Evolutionary conservation across 495 filamentous ascomycete genomes (phyloP).

Genomic region (Aspergillus egyptiacus): DNA sequence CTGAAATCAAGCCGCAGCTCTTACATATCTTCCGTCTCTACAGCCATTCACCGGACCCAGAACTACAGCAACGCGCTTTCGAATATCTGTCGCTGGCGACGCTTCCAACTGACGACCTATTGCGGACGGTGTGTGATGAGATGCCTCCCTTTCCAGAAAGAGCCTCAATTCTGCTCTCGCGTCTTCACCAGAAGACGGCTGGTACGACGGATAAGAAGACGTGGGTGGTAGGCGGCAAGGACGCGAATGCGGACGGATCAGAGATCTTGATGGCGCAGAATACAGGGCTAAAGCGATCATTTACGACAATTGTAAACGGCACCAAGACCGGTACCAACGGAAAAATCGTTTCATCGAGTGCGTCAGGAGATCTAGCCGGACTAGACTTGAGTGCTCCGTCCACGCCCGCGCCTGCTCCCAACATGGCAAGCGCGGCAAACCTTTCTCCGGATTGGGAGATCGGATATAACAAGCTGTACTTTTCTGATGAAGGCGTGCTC

Average conservation of each 20-base stretch:
- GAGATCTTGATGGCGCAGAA: conserved; percentile 80
- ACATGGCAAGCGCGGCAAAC: conserved; percentile 87
- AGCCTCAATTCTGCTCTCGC: conserved; percentile 81
- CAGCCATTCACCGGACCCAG: conserved; percentile 90
- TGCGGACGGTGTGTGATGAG: conserved; percentile 95
- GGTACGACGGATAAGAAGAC: conserved; percentile 89
- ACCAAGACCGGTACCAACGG: conserved; percentile 48
- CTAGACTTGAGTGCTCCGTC: conserved; percentile 59
- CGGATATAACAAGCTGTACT: conserved; percentile 80
- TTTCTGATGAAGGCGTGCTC: conserved; percentile 75
- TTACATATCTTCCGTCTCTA: conserved; percentile 85
- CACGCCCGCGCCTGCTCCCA: conserved; percentile 46
- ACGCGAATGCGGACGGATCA: conserved; percentile 74
- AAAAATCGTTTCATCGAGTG: conserved; percentile 31
- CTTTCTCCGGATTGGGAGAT: conserved; percentile 90
- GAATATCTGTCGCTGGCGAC: conserved; percentile 89
- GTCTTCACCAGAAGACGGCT: conserved; percentile 88
- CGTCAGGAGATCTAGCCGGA: conserved; percentile 63
- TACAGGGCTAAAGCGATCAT: conserved; percentile 78
- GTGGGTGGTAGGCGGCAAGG: conserved; percentile 92
- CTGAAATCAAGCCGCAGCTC: conserved; percentile 95
- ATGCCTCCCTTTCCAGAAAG: conserved; percentile 99
- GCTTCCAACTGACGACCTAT: conserved; percentile 80
- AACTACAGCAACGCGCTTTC: conserved; percentile 93
- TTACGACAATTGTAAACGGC: conserved; percentile 54